A percentile compares a stretch with the other conserved stretches of the same genome.
Evolutionary conservation across 139 green algal genomes (phyloP).

Genomic region (Medakamo hakoo): DNA sequence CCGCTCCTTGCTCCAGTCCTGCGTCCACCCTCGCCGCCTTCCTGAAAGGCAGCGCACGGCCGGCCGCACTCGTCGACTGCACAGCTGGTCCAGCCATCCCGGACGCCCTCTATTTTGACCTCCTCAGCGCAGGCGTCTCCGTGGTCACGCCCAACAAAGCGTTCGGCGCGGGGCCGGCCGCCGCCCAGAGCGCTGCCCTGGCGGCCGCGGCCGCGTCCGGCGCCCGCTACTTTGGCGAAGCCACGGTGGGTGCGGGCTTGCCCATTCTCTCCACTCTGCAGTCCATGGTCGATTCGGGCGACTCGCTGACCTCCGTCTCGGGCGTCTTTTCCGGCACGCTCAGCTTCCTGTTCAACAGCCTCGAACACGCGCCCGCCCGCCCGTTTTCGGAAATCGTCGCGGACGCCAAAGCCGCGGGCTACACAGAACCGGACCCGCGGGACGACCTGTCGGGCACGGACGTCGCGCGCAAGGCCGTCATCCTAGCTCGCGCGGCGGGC

Average conservation of each 20-base stretch:
- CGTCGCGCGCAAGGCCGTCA: constrained; percentile 71
- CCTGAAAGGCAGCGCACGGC: neutral
- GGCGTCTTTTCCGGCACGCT: constrained; percentile 53
- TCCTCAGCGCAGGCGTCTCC: neutral
- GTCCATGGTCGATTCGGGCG: constrained; percentile 44
- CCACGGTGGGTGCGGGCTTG: constrained; percentile 53
- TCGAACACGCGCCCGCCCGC: constrained; percentile 1
- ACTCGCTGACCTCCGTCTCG: constrained; percentile 40
- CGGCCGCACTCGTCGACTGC: neutral
- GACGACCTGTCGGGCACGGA: constrained; percentile 58
- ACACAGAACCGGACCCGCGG: constrained; percentile 62
- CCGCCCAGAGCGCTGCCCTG: neutral
- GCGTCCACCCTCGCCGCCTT: too few relatives aligned
- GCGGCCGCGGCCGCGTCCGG: neutral
- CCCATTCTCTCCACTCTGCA: constrained; percentile 59
- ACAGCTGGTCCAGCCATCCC: neutral
- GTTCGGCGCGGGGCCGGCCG: too few relatives aligned
- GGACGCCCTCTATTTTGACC: neutral
- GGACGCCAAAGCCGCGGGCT: constrained; percentile 38
- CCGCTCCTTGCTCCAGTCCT: too few relatives aligned
- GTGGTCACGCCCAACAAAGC: neutral
- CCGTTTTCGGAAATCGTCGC: constrained; percentile 44
- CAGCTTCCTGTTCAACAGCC: constrained; percentile 65
- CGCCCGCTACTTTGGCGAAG: neutral
- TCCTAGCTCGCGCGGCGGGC: constrained; percentile 73